Percentiles rank a stretch among this genome's conserved stretches.
These are phyloP conservation scores for Trichoderma semiorbis DNA, from an alignment of 2,329 filamentous ascomycete genomes.

Conservation along the genomic window DNA sequence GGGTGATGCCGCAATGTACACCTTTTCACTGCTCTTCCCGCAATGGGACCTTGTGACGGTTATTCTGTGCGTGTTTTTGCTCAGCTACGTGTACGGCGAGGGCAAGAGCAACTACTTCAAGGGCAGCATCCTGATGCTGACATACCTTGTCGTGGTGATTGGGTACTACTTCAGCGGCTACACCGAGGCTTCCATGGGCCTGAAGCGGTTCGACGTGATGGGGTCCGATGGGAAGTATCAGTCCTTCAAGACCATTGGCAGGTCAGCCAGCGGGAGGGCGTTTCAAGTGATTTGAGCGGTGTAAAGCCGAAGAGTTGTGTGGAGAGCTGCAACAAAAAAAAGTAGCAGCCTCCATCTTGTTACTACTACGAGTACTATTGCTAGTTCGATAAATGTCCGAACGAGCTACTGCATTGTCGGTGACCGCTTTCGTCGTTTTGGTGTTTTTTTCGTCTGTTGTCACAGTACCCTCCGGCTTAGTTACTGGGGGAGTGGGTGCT, in stretches of 20 bases:
- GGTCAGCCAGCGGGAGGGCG: slow-evolving; percentile 34
- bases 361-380: not conserved
- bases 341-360: not conserved
- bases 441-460: not conserved
- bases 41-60: slow-evolving; percentile 99
- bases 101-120: slow-evolving; percentile 99
- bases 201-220: slow-evolving; percentile 53
- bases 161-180: slow-evolving; percentile 83
- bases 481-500: not conserved
- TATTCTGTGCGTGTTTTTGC: slow-evolving; percentile 89
- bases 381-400: not conserved
- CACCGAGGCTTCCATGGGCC: slow-evolving; percentile 43
- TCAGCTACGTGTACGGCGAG: slow-evolving; percentile 97
- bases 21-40: slow-evolving; percentile 87
- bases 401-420: not conserved
- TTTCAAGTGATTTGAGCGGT: slow-evolving; percentile 21
- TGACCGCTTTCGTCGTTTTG: not conserved
- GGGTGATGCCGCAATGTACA: slow-evolving; percentile 52
- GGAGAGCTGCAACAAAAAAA: not conserved
- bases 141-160: slow-evolving; percentile 85
- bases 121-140: slow-evolving; percentile 88
- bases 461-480: not conserved
- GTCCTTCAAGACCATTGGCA: slow-evolving; percentile 53
- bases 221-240: slow-evolving; percentile 48
- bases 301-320: not conserved